phyloP scores from a whole-genome alignment of 148 eudicot species.

The Rhododendron henanense region DNA sequence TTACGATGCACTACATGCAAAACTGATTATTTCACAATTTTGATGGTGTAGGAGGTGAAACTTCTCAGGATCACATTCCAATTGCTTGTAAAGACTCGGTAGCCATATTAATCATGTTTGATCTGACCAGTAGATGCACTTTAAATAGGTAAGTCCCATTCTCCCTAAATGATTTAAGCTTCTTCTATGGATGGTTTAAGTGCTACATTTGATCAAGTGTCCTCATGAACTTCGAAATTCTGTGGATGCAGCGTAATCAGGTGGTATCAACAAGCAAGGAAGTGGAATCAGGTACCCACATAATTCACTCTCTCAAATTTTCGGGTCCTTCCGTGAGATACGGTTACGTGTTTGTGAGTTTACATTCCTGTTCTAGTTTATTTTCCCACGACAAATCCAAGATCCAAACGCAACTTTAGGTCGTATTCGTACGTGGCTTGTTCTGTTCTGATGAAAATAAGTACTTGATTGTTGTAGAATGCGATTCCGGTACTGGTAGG shows the following conservation, averaged over 20 bases:
- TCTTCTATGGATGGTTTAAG: background rate
- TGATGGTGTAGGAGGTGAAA: conserved; percentile 30
- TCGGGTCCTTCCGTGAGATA: background rate
- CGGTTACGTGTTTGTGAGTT: background rate
- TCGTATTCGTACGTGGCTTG: background rate
- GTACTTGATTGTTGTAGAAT: conserved; percentile 26
- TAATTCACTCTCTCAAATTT: no score
- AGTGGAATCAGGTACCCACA: conserved; percentile 57
- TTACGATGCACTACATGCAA: background rate
- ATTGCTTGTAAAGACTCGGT: conserved; percentile 59
- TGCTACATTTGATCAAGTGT: background rate
- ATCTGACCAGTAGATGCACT: conserved; percentile 64
- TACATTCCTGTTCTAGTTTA: background rate
- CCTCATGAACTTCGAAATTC: background rate
- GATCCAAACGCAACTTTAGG: background rate
- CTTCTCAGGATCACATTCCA: conserved; percentile 36
- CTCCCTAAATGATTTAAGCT: background rate
- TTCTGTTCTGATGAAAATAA: background rate
- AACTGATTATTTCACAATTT: background rate
- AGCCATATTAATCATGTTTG: conserved; percentile 72
- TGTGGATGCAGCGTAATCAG: conserved; percentile 40
- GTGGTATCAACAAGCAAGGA: conserved; percentile 66
- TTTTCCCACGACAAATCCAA: background rate
- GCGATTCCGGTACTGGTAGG: conserved; percentile 67
- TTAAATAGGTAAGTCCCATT: conserved; percentile 40